Evolutionary conservation across 208 protist species (phyloP).

Genomic region (Acanthamoeba lugdunensis): DNA sequence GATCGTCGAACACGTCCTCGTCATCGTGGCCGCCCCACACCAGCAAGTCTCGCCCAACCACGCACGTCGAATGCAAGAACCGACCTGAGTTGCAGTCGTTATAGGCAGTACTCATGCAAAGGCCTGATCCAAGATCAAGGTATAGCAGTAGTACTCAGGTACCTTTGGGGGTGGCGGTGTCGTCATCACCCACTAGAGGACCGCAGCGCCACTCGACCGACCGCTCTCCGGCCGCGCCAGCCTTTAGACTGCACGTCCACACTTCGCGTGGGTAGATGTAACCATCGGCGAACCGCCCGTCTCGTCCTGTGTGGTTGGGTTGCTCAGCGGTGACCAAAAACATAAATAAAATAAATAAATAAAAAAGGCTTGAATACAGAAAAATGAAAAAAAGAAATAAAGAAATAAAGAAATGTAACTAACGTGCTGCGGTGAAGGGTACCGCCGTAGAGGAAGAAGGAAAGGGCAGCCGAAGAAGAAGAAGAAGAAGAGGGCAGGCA

Average conservation of each 20-base stretch:
- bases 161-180: background rate
- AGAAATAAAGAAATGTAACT: background rate
- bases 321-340: too few species aligned
- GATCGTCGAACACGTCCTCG: slow-evolving; percentile 19
- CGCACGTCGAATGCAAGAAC: background rate
- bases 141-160: background rate
- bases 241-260: background rate
- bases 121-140: background rate
- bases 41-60: background rate
- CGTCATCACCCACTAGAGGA: background rate
- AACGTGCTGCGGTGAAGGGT: background rate
- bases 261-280: background rate
- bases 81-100: background rate
- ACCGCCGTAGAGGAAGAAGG: slow-evolving; percentile 25
- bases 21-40: slow-evolving; percentile 7
- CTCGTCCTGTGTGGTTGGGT: background rate
- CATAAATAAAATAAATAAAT: too few species aligned
- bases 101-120: too few species aligned
- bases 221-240: background rate
- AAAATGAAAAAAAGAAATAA: background rate
- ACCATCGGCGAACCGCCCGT: background rate
- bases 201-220: background rate
- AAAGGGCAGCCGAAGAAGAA: background rate
- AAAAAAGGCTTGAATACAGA: too few species aligned
- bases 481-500: background rate